Conservation (phyloP, 164 flowering plant genomes). For the Vitis rupestris region DNA sequence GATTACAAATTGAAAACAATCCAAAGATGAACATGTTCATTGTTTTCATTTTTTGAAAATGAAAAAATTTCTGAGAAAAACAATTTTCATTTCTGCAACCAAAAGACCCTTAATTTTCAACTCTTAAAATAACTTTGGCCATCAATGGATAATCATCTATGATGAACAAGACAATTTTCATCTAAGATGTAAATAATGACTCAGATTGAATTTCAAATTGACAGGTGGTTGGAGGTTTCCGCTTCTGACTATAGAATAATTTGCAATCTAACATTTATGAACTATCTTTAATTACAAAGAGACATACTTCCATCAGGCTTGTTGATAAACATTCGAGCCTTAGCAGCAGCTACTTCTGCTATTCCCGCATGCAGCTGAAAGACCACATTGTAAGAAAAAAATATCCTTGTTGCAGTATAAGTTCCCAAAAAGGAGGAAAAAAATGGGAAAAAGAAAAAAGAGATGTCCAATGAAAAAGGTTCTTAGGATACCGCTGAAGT, state of each 20-base stretch:
- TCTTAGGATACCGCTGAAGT: slow-evolving; percentile 51
- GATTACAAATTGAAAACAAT: no score
- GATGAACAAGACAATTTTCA: not conserved
- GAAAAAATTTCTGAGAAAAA: not conserved
- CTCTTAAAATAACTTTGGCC: not conserved
- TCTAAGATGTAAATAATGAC: not conserved
- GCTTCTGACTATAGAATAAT: no score
- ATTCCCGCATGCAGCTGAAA: slow-evolving; percentile 88
- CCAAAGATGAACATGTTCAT: no score
- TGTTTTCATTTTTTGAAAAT: no score
- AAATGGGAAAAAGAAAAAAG: not conserved
- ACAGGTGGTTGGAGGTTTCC: no score
- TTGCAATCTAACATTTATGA: no score
- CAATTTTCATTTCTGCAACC: not conserved
- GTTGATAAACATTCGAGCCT: slow-evolving; percentile 94
- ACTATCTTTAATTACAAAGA: not conserved
- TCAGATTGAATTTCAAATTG: not conserved
- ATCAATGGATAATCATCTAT: not conserved
- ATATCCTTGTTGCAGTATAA: not conserved
- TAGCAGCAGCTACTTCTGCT: slow-evolving; percentile 98
- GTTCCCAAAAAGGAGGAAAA: not conserved
- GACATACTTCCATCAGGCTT: slow-evolving; percentile 97
- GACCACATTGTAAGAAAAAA: slow-evolving; percentile 15
- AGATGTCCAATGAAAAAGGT: not conserved
- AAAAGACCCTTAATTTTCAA: not conserved